Conservation (phyloP, 495 filamentous ascomycete species). For the Neurospora tetraspora region DNA sequence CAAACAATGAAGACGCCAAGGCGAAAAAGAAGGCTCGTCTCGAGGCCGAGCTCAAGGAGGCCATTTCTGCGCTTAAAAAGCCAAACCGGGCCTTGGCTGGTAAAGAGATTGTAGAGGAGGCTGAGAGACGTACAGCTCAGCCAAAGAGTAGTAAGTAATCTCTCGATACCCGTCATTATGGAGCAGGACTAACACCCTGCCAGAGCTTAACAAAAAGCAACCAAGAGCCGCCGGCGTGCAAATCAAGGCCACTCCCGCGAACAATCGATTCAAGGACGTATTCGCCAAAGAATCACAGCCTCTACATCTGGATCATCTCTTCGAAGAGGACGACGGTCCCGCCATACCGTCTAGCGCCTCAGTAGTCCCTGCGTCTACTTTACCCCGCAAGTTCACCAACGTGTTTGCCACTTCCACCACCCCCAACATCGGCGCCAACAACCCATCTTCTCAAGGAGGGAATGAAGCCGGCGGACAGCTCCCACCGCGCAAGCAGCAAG, state of each 20-base stretch:
- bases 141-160: slow-evolving; percentile 26
- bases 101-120: slow-evolving; percentile 59
- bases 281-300: slow-evolving; percentile 15
- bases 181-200: slow-evolving; percentile 15
- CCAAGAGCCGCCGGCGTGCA: slow-evolving; percentile 50
- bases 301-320: not conserved
- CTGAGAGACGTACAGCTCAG: slow-evolving; percentile 46
- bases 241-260: slow-evolving; percentile 70
- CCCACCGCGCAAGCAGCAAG: not conserved
- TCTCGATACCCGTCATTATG: not conserved
- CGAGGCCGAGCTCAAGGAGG: slow-evolving; percentile 71
- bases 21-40: slow-evolving; percentile 63
- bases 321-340: slow-evolving; percentile 11
- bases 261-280: slow-evolving; percentile 40
- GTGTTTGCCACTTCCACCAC: slow-evolving; percentile 3
- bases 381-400: slow-evolving; percentile 25
- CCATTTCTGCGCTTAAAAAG: slow-evolving; percentile 73
- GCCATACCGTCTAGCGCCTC: slow-evolving; percentile 19
- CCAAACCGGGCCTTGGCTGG: slow-evolving; percentile 76
- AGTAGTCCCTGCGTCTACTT: slow-evolving; percentile 26
- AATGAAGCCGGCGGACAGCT: not conserved
- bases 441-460: not conserved
- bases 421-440: not conserved
- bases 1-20: slow-evolving; percentile 44
- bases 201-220: slow-evolving; percentile 57